Base-by-base conservation (phyloP, 257 asterid genomes). In the Solanum stenotomum region DNA sequence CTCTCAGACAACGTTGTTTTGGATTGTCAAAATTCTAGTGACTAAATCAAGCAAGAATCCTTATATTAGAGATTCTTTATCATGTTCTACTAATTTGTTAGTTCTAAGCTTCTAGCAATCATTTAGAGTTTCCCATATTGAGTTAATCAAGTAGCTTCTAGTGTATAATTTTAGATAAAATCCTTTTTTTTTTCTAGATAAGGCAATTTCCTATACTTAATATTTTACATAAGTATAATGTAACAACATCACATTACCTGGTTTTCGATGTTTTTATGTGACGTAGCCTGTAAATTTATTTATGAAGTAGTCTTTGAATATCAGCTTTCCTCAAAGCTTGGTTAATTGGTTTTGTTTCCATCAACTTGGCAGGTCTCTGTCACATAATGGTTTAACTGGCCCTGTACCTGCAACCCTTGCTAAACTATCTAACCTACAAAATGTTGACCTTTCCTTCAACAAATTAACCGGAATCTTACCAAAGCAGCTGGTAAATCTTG, bases 361-460 rank as follows among this genome's bases (percentile, higher is more conserved):
- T 89, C 70, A 52, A 85, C 79, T 90, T 87, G 77, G 25, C 96
- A 96, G 99, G 93, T 89, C 92, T 87, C 92, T 96, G 12, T 91
- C 96, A 31, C 93, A 89, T 89, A 96, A 96, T 52, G 91, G 89
- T 88, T 89, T 96, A 90, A 91, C 89, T 40, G 98, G 98, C 63
- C 85, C 94, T 10, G 49, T 96, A 78, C 98, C 99, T 18, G 81
- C 89, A 49, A 90, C 94, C 83, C 90, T 96, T 20, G 92, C 95
- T 76, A 93, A 94, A 89, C 95, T 95, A 89, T 38, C 90, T 34
- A 70, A 88, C 89, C 97, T 96, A 79, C 93, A 89, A 87, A 87
- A 83, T 37, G 95, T 92, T 5, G 98, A 96, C 88, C 87, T 96
- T 11, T 96, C 98, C 78, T 95, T 94, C 91, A 95, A 96, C 95